Evolutionary conservation across 225 moss, liverwort and hornwort species (phyloP).

Genomic region (Bryoerythrophyllum caledonicum): DNA sequence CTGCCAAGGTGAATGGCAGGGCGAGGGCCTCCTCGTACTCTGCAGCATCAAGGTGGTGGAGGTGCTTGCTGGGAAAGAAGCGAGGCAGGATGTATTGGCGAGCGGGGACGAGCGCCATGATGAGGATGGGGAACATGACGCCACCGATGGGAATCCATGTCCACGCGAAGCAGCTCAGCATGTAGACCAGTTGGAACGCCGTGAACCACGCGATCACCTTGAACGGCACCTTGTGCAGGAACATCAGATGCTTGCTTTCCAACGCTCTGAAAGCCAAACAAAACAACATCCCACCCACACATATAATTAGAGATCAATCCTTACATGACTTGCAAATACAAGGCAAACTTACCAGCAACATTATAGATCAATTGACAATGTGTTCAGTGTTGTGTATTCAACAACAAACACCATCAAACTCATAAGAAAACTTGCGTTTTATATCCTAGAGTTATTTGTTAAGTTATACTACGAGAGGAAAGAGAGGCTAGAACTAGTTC

Average conservation of each 20-base stretch:
- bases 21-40: conserved; percentile 58
- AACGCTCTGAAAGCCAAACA: conserved; percentile 51
- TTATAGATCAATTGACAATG: too few relatives aligned
- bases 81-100: conserved; percentile 60
- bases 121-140: conserved; percentile 64
- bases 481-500: too few relatives aligned
- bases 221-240: conserved; percentile 65
- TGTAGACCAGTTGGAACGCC: conserved; percentile 59
- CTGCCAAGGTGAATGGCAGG: conserved; percentile 33
- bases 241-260: conserved; percentile 40
- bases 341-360: too few relatives aligned
- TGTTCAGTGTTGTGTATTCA: too few relatives aligned
- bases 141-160: conserved; percentile 74
- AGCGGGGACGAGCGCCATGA: conserved; percentile 64
- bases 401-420: too few relatives aligned
- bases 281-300: not conserved
- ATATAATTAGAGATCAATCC: too few relatives aligned
- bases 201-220: conserved; percentile 56
- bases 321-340: too few relatives aligned
- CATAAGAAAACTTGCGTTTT: too few relatives aligned
- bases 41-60: conserved; percentile 68
- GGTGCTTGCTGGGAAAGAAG: conserved; percentile 42
- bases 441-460: too few relatives aligned
- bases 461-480: too few relatives aligned
- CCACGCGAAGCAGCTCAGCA: conserved; percentile 63